These are phyloP conservation scores for Mucor mucedo DNA, from an alignment of 371 early-diverging fungal genomes.

Conservation along the genomic window DNA sequence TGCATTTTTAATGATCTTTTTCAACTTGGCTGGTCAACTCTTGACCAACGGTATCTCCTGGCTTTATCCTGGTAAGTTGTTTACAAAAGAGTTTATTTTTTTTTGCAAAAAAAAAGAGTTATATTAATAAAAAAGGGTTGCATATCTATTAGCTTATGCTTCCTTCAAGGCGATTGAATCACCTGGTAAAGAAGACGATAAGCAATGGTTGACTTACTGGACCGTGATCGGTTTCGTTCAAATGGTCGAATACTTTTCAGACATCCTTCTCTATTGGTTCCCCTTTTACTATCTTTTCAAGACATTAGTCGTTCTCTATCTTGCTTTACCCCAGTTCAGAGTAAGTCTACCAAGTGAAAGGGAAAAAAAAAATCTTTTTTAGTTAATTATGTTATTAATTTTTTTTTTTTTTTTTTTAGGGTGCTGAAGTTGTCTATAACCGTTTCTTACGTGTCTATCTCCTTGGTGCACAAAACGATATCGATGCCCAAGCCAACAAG, in stretches of 20 bases:
- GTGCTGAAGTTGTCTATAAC: constrained; percentile 48
- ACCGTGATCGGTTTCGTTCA: constrained; percentile 66
- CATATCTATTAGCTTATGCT: constrained; percentile 29
- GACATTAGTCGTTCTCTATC: constrained; percentile 70
- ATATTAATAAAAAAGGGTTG: neutral
- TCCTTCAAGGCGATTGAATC: constrained; percentile 77
- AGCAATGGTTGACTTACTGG: constrained; percentile 80
- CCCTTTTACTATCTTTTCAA: constrained; percentile 84
- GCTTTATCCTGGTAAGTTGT: constrained; percentile 75
- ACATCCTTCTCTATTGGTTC: constrained; percentile 70
- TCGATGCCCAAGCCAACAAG: constrained; percentile 22
- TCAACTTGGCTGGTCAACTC: constrained; percentile 84
- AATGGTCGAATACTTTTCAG: constrained; percentile 72
- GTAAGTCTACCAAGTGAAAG: too few species aligned
- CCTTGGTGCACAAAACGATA: constrained; percentile 34
- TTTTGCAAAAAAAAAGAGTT: too few species aligned
- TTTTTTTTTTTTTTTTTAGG: constrained; percentile 30
- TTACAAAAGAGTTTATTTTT: too few species aligned
- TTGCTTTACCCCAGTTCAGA: constrained; percentile 65
- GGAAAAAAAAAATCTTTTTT: too few species aligned
- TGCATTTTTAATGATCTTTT: constrained; percentile 76
- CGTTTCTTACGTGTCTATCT: constrained; percentile 54
- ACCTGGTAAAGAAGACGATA: constrained; percentile 60
- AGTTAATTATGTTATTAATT: too few species aligned
- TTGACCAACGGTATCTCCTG: constrained; percentile 86